Percentiles rank a stretch among this genome's conserved stretches.
These are phyloP conservation scores for Striga asiatica DNA, from an alignment of 257 asterid genomes.

Conservation along the genomic window DNA sequence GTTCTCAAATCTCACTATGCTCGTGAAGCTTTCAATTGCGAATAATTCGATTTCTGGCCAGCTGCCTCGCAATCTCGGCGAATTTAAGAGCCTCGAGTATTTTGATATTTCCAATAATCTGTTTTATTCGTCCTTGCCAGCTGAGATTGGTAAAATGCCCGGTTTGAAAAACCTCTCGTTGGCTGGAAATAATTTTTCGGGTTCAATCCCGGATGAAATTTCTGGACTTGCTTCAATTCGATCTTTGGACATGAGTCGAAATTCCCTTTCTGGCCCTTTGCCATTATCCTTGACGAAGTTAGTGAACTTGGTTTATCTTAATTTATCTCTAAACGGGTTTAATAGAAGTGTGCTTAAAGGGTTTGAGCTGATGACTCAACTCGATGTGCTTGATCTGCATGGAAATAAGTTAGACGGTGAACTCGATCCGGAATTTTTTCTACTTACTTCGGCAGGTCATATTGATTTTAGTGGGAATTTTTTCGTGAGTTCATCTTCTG, in stretches of 20 bases:
- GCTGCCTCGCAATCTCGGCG: conserved; percentile 42
- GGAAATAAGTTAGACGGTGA: conserved; percentile 78
- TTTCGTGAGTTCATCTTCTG: conserved; percentile 34
- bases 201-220: conserved; percentile 56
- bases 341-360: conserved; percentile 65
- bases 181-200: conserved; percentile 81
- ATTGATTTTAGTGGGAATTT: conserved; percentile 79
- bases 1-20: conserved; percentile 74
- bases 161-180: conserved; percentile 60
- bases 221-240: conserved; percentile 52
- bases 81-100: conserved; percentile 63
- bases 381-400: conserved; percentile 71
- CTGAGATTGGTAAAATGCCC: conserved; percentile 47
- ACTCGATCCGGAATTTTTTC: conserved; percentile 52
- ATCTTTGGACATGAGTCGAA: conserved; percentile 64
- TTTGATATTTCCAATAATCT: conserved; percentile 67
- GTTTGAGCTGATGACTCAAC: conserved; percentile 58
- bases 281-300: conserved; percentile 50
- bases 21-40: conserved; percentile 74
- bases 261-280: conserved; percentile 58
- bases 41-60: conserved; percentile 73
- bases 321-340: conserved; percentile 59
- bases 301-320: conserved; percentile 51
- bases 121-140: conserved; percentile 61
- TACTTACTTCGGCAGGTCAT: conserved; percentile 56